These are phyloP conservation scores for Arthrinium puccinioides DNA, from an alignment of 2,329 filamentous ascomycete genomes.

Conservation along the genomic window DNA sequence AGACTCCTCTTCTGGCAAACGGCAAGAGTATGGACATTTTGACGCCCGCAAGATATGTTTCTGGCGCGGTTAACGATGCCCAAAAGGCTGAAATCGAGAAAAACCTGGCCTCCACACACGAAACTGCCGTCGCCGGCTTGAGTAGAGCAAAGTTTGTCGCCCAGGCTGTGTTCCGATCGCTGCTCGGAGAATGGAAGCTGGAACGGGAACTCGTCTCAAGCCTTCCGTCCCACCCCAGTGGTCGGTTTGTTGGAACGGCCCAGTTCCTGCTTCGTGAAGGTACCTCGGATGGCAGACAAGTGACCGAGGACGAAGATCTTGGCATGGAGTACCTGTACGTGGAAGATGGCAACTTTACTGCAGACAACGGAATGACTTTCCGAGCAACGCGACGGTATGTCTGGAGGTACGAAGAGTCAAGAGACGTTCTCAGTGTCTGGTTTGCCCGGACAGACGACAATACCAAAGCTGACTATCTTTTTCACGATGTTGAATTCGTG, in stretches of 20 bases:
- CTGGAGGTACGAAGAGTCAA: conserved; percentile 59
- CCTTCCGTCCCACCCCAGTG: conserved; percentile 52
- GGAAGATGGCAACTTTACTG: conserved; percentile 59
- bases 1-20: conserved; percentile 32
- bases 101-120: conserved; percentile 39
- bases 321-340: conserved; percentile 61
- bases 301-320: conserved; percentile 18
- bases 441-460: conserved; percentile 60
- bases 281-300: conserved; percentile 43
- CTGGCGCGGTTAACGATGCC: conserved; percentile 25
- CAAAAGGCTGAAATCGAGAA: conserved; percentile 30
- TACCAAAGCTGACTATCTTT: conserved; percentile 61
- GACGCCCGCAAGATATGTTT: conserved; percentile 48
- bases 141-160: conserved; percentile 47
- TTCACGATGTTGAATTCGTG: conserved; percentile 64
- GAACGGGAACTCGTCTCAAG: conserved; percentile 47
- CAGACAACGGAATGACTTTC: conserved; percentile 48
- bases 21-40: conserved; percentile 43
- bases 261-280: conserved; percentile 55
- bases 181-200: conserved; percentile 64
- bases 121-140: conserved; percentile 32
- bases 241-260: conserved; percentile 57
- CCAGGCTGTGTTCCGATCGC: conserved; percentile 59
- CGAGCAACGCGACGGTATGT: conserved; percentile 60
- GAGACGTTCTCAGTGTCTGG: conserved; percentile 62